Percentiles rank a stretch among this genome's conserved stretches.
Evolutionary conservation across 2,329 filamentous ascomycete species (phyloP).

Genomic region (Colletotrichum cuscutae): DNA sequence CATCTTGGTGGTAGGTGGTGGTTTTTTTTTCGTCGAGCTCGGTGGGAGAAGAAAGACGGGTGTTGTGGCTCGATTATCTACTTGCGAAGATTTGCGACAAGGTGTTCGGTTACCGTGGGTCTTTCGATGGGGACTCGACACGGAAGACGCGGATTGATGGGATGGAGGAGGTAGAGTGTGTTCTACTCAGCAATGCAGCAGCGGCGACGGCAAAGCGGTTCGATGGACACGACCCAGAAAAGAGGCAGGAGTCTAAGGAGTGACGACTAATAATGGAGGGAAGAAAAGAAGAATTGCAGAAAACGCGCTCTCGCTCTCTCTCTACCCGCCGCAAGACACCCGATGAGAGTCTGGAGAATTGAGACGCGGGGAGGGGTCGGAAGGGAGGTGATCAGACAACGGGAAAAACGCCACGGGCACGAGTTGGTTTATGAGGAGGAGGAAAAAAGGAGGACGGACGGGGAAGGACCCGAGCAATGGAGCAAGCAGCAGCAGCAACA

Average conservation of each 20-base stretch:
- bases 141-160: slow-evolving; percentile 36
- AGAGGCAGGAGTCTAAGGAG: slow-evolving; percentile 49
- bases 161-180: neutral
- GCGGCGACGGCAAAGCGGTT: slow-evolving; percentile 9
- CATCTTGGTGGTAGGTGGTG: slow-evolving; percentile 42
- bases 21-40: slow-evolving; percentile 20
- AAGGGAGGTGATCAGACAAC: slow-evolving; percentile 35
- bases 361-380: slow-evolving; percentile 20
- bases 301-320: slow-evolving; percentile 27
- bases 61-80: slow-evolving; percentile 9
- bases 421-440: slow-evolving; percentile 34
- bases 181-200: slow-evolving; percentile 26
- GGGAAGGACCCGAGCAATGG: slow-evolving; percentile 14
- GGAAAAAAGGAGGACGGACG: slow-evolving; percentile 16
- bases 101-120: slow-evolving; percentile 28
- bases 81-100: slow-evolving; percentile 15
- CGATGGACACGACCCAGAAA: slow-evolving; percentile 15
- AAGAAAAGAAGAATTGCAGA: slow-evolving; percentile 41
- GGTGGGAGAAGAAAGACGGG: neutral
- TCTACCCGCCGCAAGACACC: slow-evolving; percentile 28
- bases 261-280: slow-evolving; percentile 50
- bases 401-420: slow-evolving; percentile 28
- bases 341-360: slow-evolving; percentile 16
- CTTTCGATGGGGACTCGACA: slow-evolving; percentile 36
- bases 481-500: slow-evolving; percentile 7